Conservation (phyloP, 208 protist genomes). For the Angomonas ambiguus region DNA sequence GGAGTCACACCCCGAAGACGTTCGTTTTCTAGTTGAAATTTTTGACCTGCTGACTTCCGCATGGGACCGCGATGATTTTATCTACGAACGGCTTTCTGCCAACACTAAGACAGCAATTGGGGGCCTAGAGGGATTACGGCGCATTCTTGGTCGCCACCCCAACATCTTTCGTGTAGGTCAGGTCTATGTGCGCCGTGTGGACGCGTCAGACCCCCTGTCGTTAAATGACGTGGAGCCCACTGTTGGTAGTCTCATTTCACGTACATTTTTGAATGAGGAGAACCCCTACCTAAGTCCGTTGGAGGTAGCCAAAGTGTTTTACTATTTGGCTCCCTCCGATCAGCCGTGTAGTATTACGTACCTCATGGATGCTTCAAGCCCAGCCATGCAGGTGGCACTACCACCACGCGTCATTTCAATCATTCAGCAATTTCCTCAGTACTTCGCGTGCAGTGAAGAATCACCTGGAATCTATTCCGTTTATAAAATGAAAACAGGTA, state of each 20-base stretch:
- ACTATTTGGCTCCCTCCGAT: conserved; percentile 65
- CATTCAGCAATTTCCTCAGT: conserved; percentile 59
- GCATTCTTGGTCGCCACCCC: conserved; percentile 56
- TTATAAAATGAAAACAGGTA: conserved; percentile 37
- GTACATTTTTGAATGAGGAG: conserved; percentile 41
- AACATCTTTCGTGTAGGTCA: conserved; percentile 57
- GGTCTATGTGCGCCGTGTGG: conserved; percentile 66
- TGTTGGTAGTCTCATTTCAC: conserved; percentile 24
- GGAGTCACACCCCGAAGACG: conserved; percentile 63
- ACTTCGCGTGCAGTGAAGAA: conserved; percentile 74
- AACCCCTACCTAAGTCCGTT: conserved; percentile 68
- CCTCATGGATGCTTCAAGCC: conserved; percentile 67
- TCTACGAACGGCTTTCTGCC: conserved; percentile 63
- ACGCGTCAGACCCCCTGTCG: conserved; percentile 56
- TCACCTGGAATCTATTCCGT: conserved; percentile 69
- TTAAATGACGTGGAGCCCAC: conserved; percentile 22
- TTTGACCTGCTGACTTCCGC: conserved; percentile 46
- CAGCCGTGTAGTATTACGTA: conserved; percentile 54
- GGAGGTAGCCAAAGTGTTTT: conserved; percentile 72
- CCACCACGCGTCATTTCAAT: conserved; percentile 65
- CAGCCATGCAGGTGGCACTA: conserved; percentile 70
- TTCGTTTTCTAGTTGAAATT: conserved; percentile 43
- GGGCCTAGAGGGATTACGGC: conserved; percentile 61
- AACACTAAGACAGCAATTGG: conserved; percentile 38
- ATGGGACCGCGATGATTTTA: conserved; percentile 81